phyloP scores from a whole-genome alignment of 441 rosid genomes.

The Euphorbia celastroides region DNA sequence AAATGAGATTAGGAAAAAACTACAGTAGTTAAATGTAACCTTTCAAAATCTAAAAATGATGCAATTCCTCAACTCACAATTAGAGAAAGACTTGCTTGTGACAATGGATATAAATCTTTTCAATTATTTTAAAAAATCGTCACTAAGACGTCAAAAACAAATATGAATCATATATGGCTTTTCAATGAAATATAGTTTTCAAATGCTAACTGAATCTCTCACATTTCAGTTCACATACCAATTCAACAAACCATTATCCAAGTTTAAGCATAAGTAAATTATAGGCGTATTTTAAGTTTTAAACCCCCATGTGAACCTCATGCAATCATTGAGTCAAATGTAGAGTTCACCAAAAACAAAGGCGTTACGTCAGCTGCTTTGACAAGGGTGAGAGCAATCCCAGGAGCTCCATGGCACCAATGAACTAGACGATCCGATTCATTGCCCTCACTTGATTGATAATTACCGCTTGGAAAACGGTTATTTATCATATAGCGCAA shows the following conservation, averaged over 20 bases:
- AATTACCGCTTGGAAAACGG: constrained; percentile 57
- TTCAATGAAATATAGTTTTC: too few species aligned
- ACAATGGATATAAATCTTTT: neutral
- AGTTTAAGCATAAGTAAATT: neutral
- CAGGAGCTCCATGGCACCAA: constrained; percentile 81
- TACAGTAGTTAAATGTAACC: too few species aligned
- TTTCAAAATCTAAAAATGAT: neutral
- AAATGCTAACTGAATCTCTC: neutral
- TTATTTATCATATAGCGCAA: constrained; percentile 54
- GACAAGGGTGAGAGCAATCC: constrained; percentile 51
- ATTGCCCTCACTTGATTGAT: constrained; percentile 61
- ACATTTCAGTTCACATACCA: neutral
- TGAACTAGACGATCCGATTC: constrained; percentile 62
- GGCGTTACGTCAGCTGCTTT: constrained; percentile 59
- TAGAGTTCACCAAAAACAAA: neutral
- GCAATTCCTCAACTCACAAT: neutral
- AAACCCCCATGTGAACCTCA: neutral
- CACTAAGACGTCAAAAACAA: neutral
- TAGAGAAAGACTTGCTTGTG: neutral
- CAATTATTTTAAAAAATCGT: too few species aligned
- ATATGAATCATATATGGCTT: neutral
- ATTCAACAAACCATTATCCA: neutral
- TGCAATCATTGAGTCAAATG: neutral
- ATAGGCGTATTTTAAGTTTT: neutral
- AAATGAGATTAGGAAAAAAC: neutral